phyloP scores from a whole-genome alignment of 345 rosid species.

The Citrus hindsii region DNA sequence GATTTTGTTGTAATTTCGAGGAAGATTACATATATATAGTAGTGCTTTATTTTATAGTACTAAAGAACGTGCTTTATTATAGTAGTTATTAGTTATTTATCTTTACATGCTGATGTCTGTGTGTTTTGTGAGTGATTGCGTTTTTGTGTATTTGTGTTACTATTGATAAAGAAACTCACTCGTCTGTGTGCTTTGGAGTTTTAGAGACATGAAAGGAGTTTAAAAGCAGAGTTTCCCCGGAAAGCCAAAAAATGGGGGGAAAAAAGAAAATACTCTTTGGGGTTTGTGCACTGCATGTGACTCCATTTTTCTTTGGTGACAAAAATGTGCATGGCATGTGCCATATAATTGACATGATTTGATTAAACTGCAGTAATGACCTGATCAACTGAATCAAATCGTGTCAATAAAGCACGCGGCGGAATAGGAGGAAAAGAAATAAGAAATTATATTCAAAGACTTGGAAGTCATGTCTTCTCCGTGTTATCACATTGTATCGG shows the following conservation, averaged over 20 bases:
- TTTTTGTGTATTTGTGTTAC: background rate
- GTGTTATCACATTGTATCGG: no score
- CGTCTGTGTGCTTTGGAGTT: background rate
- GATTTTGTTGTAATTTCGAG: conserved; percentile 37
- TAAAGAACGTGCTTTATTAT: no score
- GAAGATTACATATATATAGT: conserved; percentile 27
- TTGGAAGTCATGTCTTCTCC: no score
- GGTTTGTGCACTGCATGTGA: conserved; percentile 2
- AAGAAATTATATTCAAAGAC: no score
- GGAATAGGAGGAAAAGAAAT: no score
- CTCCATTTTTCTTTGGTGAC: background rate
- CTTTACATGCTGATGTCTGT: background rate
- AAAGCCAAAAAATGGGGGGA: background rate
- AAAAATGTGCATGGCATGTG: background rate
- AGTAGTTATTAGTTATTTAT: background rate
- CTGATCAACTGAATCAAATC: no score
- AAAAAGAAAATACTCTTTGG: conserved; percentile 1
- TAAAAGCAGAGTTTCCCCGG: conserved; percentile 8
- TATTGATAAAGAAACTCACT: background rate
- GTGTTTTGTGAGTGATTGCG: background rate
- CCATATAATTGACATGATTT: no score
- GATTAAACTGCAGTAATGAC: no score
- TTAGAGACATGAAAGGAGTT: background rate
- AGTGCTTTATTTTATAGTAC: conserved; percentile 2
- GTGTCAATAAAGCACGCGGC: no score